Base-by-base conservation (phyloP, 2,329 filamentous ascomycete species). In the Fusarium sp. region DNA sequence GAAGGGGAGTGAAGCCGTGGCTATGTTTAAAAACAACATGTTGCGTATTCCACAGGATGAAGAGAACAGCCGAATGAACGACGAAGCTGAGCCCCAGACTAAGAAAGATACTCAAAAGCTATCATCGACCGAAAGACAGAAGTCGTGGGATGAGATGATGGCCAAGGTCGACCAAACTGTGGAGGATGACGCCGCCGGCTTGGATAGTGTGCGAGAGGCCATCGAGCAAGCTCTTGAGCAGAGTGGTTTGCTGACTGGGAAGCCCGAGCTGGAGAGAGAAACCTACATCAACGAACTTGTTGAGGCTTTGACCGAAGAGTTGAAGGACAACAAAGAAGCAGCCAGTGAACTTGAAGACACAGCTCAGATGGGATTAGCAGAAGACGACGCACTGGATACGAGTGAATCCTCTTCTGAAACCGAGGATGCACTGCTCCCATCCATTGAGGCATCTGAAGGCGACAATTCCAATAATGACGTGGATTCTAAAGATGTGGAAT, bases 21-120 rank as follows among this genome's bases (percentile, higher is more conserved):
- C 92, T 54, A 88, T 88, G 18, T 94, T 94, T 74, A 92, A 97
- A 80, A 86, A 85, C 44, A 82, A 86, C 20, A 87, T 94, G 22
- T 84, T 91, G 48, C 90, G 87, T 14, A 75, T 91, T 6, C 81
- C 81, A 4, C 78, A 82, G 45, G 71, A 79, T 24, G 80, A 61
- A 7, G 73, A 79, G 42, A 63, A 70, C 6, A 44, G 42, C 24
- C 52, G 52, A 22, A 31, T 67, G 20, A 42, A 26, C 11, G 55
- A 67, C 18, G 47, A 73, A 15, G 47, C 61, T n/a, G 49, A 33
- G n/a, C 54, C 57, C n/a, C 69, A 59, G 33, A 24, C 48, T 52
- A 66, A 73, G 49, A 62, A 64, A 47, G 60, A 74, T 14, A 72
- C 79, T 22, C 63, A 31, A 51, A 59, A 45, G 31, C 22, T 47